Evolutionary conservation across 805 yeast genomes (phyloP), one percentile per base, ranked within the genome.

Genomic region (Kodamaea jinghongensis): DNA sequence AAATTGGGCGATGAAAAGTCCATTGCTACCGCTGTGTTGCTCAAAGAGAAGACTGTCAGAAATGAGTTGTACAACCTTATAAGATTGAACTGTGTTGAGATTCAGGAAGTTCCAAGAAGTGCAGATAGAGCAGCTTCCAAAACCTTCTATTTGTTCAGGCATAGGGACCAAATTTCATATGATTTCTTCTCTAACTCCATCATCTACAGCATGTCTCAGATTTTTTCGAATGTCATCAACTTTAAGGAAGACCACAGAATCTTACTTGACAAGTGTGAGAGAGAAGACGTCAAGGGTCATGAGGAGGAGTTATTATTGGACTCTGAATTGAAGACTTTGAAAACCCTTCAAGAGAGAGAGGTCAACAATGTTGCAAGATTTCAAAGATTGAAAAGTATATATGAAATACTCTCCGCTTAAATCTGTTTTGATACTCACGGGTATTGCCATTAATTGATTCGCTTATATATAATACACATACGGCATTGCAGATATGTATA

Each of bases 101-200:
- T 90, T 27, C 98, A 91, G 62, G 99, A 93, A 64, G 84, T 93
- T 20, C 97, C 98, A 9, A 78, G 91, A 52, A 83, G 96, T 6
- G 82, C 80, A 16, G 98, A 93, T 58, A 75, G 98, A 49, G 90
- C 95, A 2, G 96, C 97, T 0, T 80, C 86, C 29, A 79, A 96
- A 49, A 83, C 97, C 1, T 83, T 86, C 20, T 93, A 79, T 56
- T 72, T 90, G 25, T 93, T 88, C 71, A 75, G 88, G 53, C 83
- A 79, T 49, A 79, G 78, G 42, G 64, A 63, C 29, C 43, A 43
- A 3, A 51, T 58, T 13, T 59, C 71, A 7, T 60, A 61, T 39
- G 54, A 55, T 9, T 56, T 62, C 42, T 47, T 77, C 30, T 51
- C 55, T 12, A 62, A 69, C 34, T 63, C 75, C 14, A 51, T 83